Evolutionary conservation across 768 basidiomycete genomes (phyloP).

Genomic region (Leccinum variicolor): DNA sequence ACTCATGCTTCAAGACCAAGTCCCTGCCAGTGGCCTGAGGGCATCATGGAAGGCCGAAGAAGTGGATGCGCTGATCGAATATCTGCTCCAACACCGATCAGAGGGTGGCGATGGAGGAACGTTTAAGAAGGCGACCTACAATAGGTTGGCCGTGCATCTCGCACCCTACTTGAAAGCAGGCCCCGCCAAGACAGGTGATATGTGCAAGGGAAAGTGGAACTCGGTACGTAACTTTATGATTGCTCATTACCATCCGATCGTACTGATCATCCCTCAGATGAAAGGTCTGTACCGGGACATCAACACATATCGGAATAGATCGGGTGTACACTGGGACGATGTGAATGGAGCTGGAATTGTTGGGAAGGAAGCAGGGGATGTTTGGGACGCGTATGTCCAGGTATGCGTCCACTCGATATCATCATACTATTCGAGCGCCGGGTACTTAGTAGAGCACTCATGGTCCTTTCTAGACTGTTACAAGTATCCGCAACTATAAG

Average conservation of each 20-base stretch:
- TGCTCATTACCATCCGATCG: neutral
- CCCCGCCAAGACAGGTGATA: neutral
- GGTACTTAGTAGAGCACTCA: neutral
- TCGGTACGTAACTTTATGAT: neutral
- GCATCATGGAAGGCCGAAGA: neutral
- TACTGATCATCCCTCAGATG: neutral
- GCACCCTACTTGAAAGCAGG: neutral
- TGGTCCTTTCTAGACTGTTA: neutral
- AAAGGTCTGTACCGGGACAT: neutral
- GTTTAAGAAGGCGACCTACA: neutral
- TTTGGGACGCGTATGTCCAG: neutral
- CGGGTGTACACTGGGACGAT: neutral
- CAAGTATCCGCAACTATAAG: neutral
- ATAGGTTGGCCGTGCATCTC: neutral
- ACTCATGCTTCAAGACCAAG: neutral
- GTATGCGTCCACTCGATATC: neutral
- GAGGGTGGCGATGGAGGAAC: neutral
- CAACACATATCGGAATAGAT: neutral
- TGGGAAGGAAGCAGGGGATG: neutral
- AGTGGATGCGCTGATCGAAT: rapidly evolving
- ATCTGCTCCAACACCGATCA: neutral
- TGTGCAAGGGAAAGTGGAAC: neutral
- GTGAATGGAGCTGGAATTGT: neutral
- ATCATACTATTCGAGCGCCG: neutral
- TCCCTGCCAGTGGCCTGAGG: neutral